Base-by-base conservation (phyloP, 805 yeast species). In the Myxozyma melibiosi region DNA sequence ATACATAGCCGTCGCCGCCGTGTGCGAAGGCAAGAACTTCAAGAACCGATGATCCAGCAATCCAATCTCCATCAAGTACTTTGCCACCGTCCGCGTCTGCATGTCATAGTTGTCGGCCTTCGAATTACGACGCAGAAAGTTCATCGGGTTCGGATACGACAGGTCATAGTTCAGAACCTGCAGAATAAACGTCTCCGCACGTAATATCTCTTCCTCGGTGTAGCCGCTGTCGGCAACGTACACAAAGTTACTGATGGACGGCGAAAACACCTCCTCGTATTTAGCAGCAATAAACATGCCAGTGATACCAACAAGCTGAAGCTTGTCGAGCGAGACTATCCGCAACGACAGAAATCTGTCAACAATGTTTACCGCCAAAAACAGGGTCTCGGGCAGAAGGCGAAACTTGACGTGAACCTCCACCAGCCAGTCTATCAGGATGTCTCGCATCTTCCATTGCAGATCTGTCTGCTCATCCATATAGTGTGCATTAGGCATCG, bases 81-180 rank as follows among this genome's bases (percentile, higher is more conserved):
- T 92, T 37, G 98, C 97, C 64, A 94, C 78, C 0, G 98, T 91
- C 69, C 99, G 80, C 3, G 95, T 86, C 71, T 91, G 97, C 68
- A 86, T 85, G 70, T 92, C 97, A 71, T 92, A 92, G 69, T 90
- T 94, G 73, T 92, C 99, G 9, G 98, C 98, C 75, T 92, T 92
- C 57, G 96, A 87, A 4, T 91, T 88, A 66, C 97, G 84, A 71
- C 98, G 82, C 63, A 92, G 77, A 68, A 91, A 92, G 40, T 96
- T 88, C 97, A 92, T 90, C 56, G 99, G 99, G 18, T 97, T 97
- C 2, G 98, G 97, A 89, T 91, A 92, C 22, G 97, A 97, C 82
- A 92, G 83, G 71, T 92, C 96, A 73, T 90, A 92, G 63, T 90
- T 90, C 62, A 92, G 80, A 42, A 90, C 86, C 68, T 88, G 91